These are phyloP conservation scores for Aspergillus olivimuriae DNA, from an alignment of 495 filamentous ascomycete genomes.

Conservation along the genomic window DNA sequence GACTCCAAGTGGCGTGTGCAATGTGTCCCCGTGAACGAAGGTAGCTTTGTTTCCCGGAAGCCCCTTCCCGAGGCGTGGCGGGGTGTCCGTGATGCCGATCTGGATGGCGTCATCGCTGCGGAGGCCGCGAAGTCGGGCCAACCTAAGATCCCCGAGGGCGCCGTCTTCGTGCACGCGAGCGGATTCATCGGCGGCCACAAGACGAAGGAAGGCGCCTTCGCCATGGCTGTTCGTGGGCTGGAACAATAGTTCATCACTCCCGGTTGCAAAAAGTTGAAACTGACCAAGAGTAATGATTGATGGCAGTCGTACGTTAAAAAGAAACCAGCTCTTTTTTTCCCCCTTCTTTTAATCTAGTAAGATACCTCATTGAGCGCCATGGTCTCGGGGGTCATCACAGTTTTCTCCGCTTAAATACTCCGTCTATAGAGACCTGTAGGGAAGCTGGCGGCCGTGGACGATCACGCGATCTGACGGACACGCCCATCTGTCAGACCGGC, in stretches of 20 bases:
- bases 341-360: too few relatives aligned
- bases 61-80: conserved; percentile 87
- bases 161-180: conserved; percentile 87
- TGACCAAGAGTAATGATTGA: conserved; percentile 12
- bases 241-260: conserved; percentile 31
- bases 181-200: conserved; percentile 96
- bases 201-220: conserved; percentile 80
- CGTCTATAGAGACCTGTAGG: too few relatives aligned
- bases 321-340: too few relatives aligned
- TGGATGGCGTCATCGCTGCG: conserved; percentile 68
- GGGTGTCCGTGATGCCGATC: conserved; percentile 75
- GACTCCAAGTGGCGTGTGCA: conserved; percentile 89
- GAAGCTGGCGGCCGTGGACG: too few relatives aligned
- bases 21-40: conserved; percentile 69
- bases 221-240: conserved; percentile 75
- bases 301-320: too few relatives aligned
- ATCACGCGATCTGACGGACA: too few relatives aligned
- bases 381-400: too few relatives aligned
- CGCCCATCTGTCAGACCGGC: too few relatives aligned
- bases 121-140: conserved; percentile 36
- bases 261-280: conserved; percentile 1
- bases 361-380: too few relatives aligned
- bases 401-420: too few relatives aligned
- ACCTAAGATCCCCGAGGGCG: conserved; percentile 48
- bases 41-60: conserved; percentile 85